A percentile compares a stretch with the other conserved stretches of the same genome.
Evolutionary conservation across 2,329 filamentous ascomycete genomes (phyloP).

Genomic region (Trichoderma citrinoviride): DNA sequence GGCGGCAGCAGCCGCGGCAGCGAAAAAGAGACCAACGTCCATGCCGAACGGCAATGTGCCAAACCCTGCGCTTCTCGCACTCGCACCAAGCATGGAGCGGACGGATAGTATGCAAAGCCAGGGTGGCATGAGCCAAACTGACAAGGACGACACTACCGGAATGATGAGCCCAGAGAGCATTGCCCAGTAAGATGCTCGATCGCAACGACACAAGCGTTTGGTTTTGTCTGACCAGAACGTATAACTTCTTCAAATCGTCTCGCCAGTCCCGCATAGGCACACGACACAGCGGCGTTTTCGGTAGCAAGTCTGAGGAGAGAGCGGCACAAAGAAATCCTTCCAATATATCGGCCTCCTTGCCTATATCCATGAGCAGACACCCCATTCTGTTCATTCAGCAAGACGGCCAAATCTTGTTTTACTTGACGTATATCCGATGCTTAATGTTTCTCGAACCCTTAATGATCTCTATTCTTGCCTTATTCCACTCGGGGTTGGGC

Average conservation of each 20-base stretch:
- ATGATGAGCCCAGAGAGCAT: constrained; percentile 87
- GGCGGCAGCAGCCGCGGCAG: constrained; percentile 38
- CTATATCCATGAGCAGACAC: background rate
- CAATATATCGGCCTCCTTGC: background rate
- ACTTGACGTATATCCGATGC: constrained; percentile 17
- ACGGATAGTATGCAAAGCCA: constrained; percentile 57
- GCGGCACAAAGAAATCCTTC: background rate
- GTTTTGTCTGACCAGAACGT: background rate
- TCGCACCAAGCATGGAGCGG: constrained; percentile 55
- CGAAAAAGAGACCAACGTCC: constrained; percentile 53
- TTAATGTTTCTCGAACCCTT: constrained; percentile 9
- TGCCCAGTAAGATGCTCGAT: constrained; percentile 40
- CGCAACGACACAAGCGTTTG: background rate
- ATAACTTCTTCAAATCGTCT: background rate
- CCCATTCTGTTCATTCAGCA: background rate
- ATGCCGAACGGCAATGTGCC: constrained; percentile 38
- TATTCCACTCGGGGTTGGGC: constrained; percentile 16
- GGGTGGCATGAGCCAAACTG: constrained; percentile 61
- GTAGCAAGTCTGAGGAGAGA: background rate
- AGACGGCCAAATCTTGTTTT: background rate
- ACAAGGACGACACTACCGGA: constrained; percentile 65
- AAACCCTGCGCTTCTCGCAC: constrained; percentile 41
- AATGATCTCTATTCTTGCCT: constrained; percentile 3
- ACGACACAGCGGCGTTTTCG: background rate
- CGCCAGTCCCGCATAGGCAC: constrained; percentile 8